Base-by-base conservation (phyloP, 148 eudicot species). In the Dysphania ambrosioides region DNA sequence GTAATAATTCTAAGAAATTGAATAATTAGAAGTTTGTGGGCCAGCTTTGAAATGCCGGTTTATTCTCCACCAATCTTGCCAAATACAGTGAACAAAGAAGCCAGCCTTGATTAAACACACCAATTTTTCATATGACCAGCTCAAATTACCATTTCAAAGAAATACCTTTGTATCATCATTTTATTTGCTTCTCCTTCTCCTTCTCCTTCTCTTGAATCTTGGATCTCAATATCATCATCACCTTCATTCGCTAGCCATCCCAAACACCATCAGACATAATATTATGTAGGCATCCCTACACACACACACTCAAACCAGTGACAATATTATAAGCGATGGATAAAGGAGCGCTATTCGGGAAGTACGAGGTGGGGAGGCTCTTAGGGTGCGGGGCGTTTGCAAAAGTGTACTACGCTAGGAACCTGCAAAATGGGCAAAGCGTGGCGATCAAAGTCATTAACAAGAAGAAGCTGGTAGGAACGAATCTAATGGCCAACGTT, bases 311-410 rank as follows among this genome's bases (percentile, higher is more conserved):
- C n/a, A n/a, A n/a, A n/a, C n/a, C n/a, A n/a, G n/a, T n/a, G n/a
- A n/a, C n/a, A n/a, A n/a, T n/a, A n/a, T n/a, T n/a, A n/a, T 3
- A 8, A 67, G 11, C 68, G 18, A 67, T 67, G 71, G 71, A 67
- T 9, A 67, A 26, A 26, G 71, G 71, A 4, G 47, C 15, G 18
- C 53, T 90, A 51, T 85, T 87, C 61, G 89, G 89, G 15, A 91
- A 88, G 60, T 91, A 89, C 74, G 93, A 91, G 83, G 19, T 89
- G 5, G 97, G 97, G 0, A 77, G 81, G 53, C 83, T 87, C 21
- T 77, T 91, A 6, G 97, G 97, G 15, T 85, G 86, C 77, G 93
- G 97, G 8, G 91, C 87, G 1, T 91, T 87, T 51, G 93, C 90
- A 24, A 91, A 91, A 66, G 97, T 91, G 24, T 91, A 87, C 82